Conservation (phyloP, 768 basidiomycete genomes). For the Suillus hirtellus region DNA sequence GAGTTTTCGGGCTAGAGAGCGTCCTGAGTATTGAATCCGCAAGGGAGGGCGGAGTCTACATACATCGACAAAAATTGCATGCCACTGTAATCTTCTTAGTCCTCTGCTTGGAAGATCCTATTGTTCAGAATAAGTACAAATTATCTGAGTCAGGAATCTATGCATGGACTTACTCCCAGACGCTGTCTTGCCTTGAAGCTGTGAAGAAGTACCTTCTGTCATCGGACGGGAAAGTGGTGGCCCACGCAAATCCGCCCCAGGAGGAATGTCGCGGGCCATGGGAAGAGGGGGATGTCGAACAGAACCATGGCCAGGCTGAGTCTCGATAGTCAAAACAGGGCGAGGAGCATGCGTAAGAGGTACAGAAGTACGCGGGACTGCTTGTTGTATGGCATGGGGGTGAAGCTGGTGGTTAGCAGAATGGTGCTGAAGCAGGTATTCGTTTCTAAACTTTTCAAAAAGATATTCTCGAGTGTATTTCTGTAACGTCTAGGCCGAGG, state of each 20-base stretch:
- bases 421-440: conserved; percentile 57
- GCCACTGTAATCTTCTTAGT: conserved; percentile 88
- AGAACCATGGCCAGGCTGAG: conserved; percentile 46
- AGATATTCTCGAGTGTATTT: conserved; percentile 84
- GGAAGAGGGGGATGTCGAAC: conserved; percentile 47
- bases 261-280: conserved; percentile 49
- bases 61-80: conserved; percentile 90
- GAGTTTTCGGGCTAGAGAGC: conserved; percentile 70
- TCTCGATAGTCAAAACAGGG: conserved; percentile 64
- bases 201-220: conserved; percentile 34
- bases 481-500: conserved; percentile 63
- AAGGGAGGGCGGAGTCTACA: conserved; percentile 34
- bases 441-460: conserved; percentile 71
- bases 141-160: conserved; percentile 11
- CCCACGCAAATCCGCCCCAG: conserved; percentile 44
- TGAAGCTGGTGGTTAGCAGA: conserved; percentile 42
- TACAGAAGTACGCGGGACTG: conserved; percentile 32
- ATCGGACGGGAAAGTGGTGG: conserved; percentile 42
- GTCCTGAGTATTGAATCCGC: conserved; percentile 21
- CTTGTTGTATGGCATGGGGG: conserved; percentile 46
- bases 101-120: conserved; percentile 64
- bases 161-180: conserved; percentile 39
- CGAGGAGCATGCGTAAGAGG: conserved; percentile 43
- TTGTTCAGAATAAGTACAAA: conserved; percentile 19
- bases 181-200: conserved; percentile 33